A percentile compares a stretch with the other conserved stretches of the same genome.
phyloP scores from a whole-genome alignment of 225 moss, liverwort and hornwort species.

The Polytrichum commune region DNA sequence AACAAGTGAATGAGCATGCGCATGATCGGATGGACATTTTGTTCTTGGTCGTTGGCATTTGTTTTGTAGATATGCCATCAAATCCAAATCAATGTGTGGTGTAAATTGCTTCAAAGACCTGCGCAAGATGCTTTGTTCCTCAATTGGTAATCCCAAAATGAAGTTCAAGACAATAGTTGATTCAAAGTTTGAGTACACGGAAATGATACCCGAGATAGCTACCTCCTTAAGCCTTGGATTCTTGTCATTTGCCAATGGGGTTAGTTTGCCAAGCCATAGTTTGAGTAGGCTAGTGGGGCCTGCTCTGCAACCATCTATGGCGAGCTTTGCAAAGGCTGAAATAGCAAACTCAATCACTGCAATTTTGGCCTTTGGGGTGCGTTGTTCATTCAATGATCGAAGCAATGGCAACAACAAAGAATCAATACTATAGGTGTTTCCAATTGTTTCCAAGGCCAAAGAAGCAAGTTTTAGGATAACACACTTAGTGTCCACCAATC shows the following conservation, averaged over 20 bases:
- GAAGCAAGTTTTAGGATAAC: constrained; percentile 22
- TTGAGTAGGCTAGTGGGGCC: constrained; percentile 50
- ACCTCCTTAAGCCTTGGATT: constrained; percentile 65
- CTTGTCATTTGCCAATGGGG: constrained; percentile 67
- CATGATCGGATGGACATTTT: constrained; percentile 29
- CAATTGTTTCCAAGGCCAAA: constrained; percentile 23
- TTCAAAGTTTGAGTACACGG: constrained; percentile 68
- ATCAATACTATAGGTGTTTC: constrained; percentile 35
- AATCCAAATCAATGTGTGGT: constrained; percentile 78
- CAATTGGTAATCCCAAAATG: constrained; percentile 65
- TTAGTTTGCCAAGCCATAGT: constrained; percentile 75
- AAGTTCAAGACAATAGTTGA: constrained; percentile 67
- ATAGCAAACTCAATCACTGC: constrained; percentile 51
- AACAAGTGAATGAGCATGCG: constrained; percentile 13
- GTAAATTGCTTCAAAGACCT: constrained; percentile 73
- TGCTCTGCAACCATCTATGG: constrained; percentile 34
- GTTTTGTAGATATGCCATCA: constrained; percentile 65
- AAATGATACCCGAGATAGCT: constrained; percentile 66
- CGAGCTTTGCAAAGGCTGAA: constrained; percentile 57
- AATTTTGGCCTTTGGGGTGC: constrained; percentile 42
- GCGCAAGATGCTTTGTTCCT: constrained; percentile 69
- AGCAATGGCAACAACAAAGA: constrained; percentile 28
- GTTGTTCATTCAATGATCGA: constrained; percentile 52
- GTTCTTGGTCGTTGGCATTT: constrained; percentile 51
- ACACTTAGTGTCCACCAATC: constrained; percentile 40